Evolutionary conservation across 164 flowering plant genomes (phyloP), one percentile per base, ranked within the genome.

Genomic region (Buxus sempervirens): DNA sequence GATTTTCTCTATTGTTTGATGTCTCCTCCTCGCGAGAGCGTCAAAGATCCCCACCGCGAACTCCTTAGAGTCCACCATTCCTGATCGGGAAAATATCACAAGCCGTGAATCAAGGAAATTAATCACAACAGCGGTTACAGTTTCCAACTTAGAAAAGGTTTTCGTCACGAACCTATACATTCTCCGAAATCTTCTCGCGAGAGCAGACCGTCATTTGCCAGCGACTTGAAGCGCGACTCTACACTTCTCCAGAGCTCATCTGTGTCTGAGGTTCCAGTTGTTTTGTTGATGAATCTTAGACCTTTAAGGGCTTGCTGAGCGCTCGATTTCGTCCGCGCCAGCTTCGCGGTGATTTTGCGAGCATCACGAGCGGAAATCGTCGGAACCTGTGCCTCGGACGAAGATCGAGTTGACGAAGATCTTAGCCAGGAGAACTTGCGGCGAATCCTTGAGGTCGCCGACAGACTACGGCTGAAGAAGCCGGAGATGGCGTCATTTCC

Each of bases 11-110:
- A 85, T 49, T 62, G 75, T 88, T 63, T 83, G 91, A 23, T 85
- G 61, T 66, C 81, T 73, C 49, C 97, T 72, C 67, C 99, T 80
- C 5, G 89, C 87, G 71, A 96, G 74, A 0, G 97, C 96, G 60
- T 96, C 97, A 60, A 96, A 92, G 28, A 90, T 83, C 54, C 97
- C 86, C 60, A 82, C 73, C 12, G 97, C 96, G 49, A 96, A 96
- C 78, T 96, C 99, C 82, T 88, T 90, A 22, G 98, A 90, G 32
- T 90, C 97, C 58, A 73, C 83, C 99, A 92, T 96, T n/a, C 99
- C 98, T 94, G 21, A n/a, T 27, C 20, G 9, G 24, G 20, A 27
- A 15, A 24, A 58, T 36, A 53, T 9, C 25, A 60, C n/a, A n/a
- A n/a, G n/a, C n/a, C n/a, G n/a, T n/a, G n/a, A n/a, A n/a, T n/a